Evolutionary conservation across 2,329 filamentous ascomycete species (phyloP), one percentile per base, ranked within the genome.

Genomic region (Pseudopithomyces chartarum): DNA sequence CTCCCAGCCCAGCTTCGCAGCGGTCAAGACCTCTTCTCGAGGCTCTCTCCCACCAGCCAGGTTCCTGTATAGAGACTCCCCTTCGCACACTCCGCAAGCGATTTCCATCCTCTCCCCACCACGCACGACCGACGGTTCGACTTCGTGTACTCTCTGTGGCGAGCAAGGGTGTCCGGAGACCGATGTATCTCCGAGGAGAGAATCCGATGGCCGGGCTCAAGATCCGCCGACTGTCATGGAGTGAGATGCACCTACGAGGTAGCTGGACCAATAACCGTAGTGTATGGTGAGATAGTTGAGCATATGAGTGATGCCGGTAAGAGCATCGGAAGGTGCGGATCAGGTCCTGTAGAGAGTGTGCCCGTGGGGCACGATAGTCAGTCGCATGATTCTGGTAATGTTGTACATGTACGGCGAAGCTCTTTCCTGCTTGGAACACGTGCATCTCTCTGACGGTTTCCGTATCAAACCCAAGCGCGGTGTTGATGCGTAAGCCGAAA

Each of bases 321-420:
- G 66, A 70, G 65, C 65, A 68, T 56, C 58, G 32, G 52, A 55
- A 45, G 52, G 32, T 45, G 45, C 52, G 23, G 49, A 68, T 73
- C 70, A 73, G 56, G 68, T 73, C 70, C 70, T 73, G 61, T 10
- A 38, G 45, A 61, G 55, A 52, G 65, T 59, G 61, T 57, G 63
- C 68, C 67, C 67, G 11, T 49, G n/a, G 32, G 68, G 68, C 67
- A 60, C 62, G 40, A 45, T 58, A 48, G 67, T 73, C 66, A 73
- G 70, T 68, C 47, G 42, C 32, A 54, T 58, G 49, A 54, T 53
- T 39, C 20, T 44, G 19, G 55, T 54, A 26, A 49, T 48, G 33
- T 34, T 46, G 22, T 38, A 54, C 23, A 48, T 46, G 22, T 38
- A 54, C 23, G 48, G 43, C 15, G 2, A 2, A 51, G 33, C n/a